Percentiles rank a stretch among this genome's conserved stretches.
phyloP scores from a whole-genome alignment of 1,284 basidiomycete species.

The Cutaneotrichosporon arboriforme region DNA sequence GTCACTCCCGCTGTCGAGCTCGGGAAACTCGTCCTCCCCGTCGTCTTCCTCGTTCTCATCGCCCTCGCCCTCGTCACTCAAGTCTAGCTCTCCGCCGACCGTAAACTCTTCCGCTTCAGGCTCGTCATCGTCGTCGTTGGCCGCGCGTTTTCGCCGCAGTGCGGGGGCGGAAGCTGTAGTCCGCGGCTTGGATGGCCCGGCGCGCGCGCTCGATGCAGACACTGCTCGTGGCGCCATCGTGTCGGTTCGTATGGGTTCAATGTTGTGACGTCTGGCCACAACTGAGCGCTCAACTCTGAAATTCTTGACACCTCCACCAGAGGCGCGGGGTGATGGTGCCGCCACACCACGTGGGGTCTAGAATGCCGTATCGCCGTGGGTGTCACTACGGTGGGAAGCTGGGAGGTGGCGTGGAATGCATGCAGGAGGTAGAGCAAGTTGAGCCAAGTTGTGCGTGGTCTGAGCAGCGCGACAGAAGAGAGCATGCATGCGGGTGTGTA shows the following conservation, averaged over 20 bases:
- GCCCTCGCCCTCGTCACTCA: conserved; percentile 23
- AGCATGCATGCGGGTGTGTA: not conserved
- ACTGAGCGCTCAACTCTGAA: not conserved
- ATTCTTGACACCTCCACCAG: conserved; percentile 16
- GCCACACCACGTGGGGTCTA: conserved; percentile 1
- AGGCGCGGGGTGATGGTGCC: not conserved
- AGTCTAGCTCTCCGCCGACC: conserved; percentile 31
- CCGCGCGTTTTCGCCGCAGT: conserved; percentile 12
- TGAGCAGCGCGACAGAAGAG: not conserved
- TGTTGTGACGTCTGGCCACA: not conserved
- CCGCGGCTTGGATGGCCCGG: conserved; percentile 7
- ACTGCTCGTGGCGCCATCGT: conserved; percentile 14
- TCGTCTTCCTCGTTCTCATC: conserved; percentile 24
- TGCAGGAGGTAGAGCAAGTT: not conserved
- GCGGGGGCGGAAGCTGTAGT: not conserved
- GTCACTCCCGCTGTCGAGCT: conserved; percentile 40
- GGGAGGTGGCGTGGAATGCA: not conserved
- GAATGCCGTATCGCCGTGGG: not conserved
- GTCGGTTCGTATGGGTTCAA: not conserved
- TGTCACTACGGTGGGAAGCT: not conserved
- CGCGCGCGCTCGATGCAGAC: conserved; percentile 6
- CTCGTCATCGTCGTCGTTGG: conserved; percentile 11
- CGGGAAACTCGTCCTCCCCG: conserved; percentile 49
- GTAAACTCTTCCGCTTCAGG: conserved; percentile 26
- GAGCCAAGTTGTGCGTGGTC: not conserved